Conservation (phyloP, 2,329 filamentous ascomycete genomes). For the Colletotrichum sojae region DNA sequence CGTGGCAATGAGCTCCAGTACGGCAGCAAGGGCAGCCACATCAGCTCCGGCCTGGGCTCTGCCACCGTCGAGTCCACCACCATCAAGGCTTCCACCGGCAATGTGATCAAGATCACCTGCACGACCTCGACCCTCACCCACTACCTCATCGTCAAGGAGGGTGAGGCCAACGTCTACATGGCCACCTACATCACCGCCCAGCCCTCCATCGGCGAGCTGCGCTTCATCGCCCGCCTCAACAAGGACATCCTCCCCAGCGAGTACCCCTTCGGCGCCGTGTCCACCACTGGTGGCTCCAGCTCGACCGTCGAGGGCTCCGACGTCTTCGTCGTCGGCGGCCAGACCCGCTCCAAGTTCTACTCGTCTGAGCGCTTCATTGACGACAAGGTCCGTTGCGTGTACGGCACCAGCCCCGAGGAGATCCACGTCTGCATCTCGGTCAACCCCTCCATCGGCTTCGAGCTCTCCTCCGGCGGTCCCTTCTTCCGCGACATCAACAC, state of each 20-base stretch:
- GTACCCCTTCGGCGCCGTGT: slow-evolving; percentile 68
- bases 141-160: slow-evolving; percentile 73
- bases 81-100: slow-evolving; percentile 48
- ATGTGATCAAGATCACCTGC: slow-evolving; percentile 74
- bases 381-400: slow-evolving; percentile 74
- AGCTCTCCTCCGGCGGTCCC: slow-evolving; percentile 75
- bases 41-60: slow-evolving; percentile 71
- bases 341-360: slow-evolving; percentile 80
- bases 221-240: slow-evolving; percentile 74
- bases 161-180: slow-evolving; percentile 73
- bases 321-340: slow-evolving; percentile 70
- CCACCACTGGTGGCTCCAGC: slow-evolving; percentile 66
- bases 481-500: slow-evolving; percentile 77
- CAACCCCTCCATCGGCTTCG: slow-evolving; percentile 59
- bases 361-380: slow-evolving; percentile 79
- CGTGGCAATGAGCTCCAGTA: slow-evolving; percentile 73
- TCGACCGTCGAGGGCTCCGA: slow-evolving; percentile 71
- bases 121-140: slow-evolving; percentile 73
- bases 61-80: slow-evolving; percentile 66
- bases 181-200: slow-evolving; percentile 73
- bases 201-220: slow-evolving; percentile 71
- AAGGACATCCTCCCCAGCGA: slow-evolving; percentile 64
- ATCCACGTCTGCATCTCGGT: slow-evolving; percentile 75
- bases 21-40: slow-evolving; percentile 65
- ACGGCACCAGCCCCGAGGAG: slow-evolving; percentile 57